Evolutionary conservation across 2,329 filamentous ascomycete genomes (phyloP).

Genomic region (Colletotrichum sansevieriae): DNA sequence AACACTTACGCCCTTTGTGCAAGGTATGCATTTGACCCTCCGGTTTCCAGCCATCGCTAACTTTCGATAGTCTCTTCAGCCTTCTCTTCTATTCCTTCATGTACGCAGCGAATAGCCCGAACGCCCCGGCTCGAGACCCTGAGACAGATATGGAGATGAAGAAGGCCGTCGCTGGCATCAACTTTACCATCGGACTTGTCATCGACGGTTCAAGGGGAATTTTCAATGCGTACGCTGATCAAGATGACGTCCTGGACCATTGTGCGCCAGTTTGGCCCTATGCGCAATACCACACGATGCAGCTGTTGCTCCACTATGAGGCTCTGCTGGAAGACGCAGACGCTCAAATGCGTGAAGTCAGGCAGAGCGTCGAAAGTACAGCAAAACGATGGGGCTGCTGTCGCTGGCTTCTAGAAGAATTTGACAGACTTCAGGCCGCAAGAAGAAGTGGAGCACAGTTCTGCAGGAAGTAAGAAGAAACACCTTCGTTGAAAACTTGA

Average conservation of each 20-base stretch:
- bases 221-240: slow-evolving; percentile 50
- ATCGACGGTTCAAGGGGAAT: slow-evolving; percentile 53
- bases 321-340: slow-evolving; percentile 50
- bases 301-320: slow-evolving; percentile 51
- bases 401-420: slow-evolving; percentile 42
- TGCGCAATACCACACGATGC: slow-evolving; percentile 52
- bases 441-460: slow-evolving; percentile 24
- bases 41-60: neutral
- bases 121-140: slow-evolving; percentile 38
- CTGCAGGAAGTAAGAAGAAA: slow-evolving; percentile 30
- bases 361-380: slow-evolving; percentile 51
- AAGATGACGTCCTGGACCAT: slow-evolving; percentile 49
- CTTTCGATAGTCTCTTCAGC: slow-evolving; percentile 47
- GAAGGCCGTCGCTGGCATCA: slow-evolving; percentile 53
- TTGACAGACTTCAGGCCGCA: slow-evolving; percentile 32
- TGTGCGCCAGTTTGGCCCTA: slow-evolving; percentile 52
- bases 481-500: neutral
- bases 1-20: slow-evolving; percentile 53
- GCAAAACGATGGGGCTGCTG: slow-evolving; percentile 52
- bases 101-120: slow-evolving; percentile 44
- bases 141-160: slow-evolving; percentile 48
- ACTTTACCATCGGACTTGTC: slow-evolving; percentile 54
- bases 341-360: slow-evolving; percentile 51
- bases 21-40: slow-evolving; percentile 44
- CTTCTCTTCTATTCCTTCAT: slow-evolving; percentile 52